Percentiles rank a stretch among this genome's conserved stretches.
These are phyloP conservation scores for Tremella yokohamensis DNA, from an alignment of 768 basidiomycete species.

Conservation along the genomic window DNA sequence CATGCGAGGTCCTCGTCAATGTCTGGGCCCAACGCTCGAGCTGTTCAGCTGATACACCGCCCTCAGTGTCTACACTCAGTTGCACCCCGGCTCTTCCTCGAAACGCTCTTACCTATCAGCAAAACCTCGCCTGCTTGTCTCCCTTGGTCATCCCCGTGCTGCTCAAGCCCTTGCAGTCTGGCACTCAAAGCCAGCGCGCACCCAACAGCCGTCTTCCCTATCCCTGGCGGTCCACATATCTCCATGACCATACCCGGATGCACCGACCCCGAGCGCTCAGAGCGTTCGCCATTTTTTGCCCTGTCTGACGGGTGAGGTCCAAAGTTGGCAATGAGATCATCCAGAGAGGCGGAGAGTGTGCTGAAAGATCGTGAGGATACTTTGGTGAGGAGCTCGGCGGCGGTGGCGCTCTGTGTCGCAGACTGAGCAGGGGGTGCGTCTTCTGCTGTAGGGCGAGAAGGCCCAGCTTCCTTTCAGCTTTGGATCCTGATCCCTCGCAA, in stretches of 20 bases:
- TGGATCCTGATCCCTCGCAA: not conserved
- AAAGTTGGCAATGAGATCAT: conserved; percentile 29
- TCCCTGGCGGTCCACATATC: conserved; percentile 46
- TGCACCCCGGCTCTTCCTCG: no score
- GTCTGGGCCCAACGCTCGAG: conserved; percentile 26
- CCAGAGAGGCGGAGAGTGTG: conserved; percentile 33
- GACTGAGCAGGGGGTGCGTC: conserved; percentile 3
- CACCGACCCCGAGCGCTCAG: conserved; percentile 15
- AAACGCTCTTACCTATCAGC: conserved; percentile 34
- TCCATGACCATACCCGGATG: conserved; percentile 42
- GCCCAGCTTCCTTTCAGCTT: not conserved
- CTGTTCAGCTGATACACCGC: conserved; percentile 32
- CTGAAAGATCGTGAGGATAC: conserved; percentile 20
- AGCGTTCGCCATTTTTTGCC: not conserved
- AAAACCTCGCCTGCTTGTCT: conserved; percentile 36
- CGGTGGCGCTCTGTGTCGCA: conserved; percentile 16
- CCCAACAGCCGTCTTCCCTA: conserved; percentile 42
- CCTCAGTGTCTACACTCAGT: conserved; percentile 44
- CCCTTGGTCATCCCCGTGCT: not conserved
- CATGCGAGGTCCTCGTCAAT: conserved; percentile 13
- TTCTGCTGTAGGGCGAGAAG: not conserved
- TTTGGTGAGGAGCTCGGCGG: conserved; percentile 20
- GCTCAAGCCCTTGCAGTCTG: conserved; percentile 8
- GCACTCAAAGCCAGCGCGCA: conserved; percentile 34
- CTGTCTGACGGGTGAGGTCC: conserved; percentile 14